Evolutionary conservation across 345 rosid genomes (phyloP).

Genomic region (Lagerstroemia speciosa): DNA sequence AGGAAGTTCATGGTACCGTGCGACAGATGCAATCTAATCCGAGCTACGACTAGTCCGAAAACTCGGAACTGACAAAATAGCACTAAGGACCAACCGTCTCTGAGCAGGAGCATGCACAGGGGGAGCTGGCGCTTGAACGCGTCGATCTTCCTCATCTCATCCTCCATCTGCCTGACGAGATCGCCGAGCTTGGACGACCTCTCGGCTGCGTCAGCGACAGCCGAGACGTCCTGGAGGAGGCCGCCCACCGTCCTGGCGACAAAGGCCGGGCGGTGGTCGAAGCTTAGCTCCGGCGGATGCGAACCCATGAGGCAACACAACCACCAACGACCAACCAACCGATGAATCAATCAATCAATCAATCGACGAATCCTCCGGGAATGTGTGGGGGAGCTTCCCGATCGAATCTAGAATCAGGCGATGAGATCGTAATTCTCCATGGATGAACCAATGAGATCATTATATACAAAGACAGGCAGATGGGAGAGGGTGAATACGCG

Average conservation of each 20-base stretch:
- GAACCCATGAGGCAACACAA: constrained; percentile 48
- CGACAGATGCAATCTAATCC: background rate
- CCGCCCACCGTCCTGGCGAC: constrained; percentile 45
- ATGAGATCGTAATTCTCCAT: too few relatives aligned
- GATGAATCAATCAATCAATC: background rate
- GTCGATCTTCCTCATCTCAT: constrained; percentile 77
- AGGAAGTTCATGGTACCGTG: background rate
- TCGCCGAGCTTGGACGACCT: constrained; percentile 39
- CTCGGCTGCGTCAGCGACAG: constrained; percentile 34
- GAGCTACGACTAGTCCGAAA: background rate
- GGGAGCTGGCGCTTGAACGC: constrained; percentile 83
- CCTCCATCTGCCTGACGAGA: constrained; percentile 51
- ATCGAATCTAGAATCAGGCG: background rate
- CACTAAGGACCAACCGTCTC: constrained; percentile 45
- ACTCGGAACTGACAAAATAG: background rate
- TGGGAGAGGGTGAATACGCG: constrained; percentile 11
- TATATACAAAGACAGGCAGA: background rate
- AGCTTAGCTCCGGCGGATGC: constrained; percentile 57
- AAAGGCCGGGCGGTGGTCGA: constrained; percentile 42
- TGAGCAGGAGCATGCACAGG: constrained; percentile 63
- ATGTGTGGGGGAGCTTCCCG: background rate
- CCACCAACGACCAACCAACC: background rate
- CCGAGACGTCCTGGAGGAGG: constrained; percentile 36
- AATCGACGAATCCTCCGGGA: background rate
- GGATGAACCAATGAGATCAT: too few relatives aligned